A percentile compares a stretch with the other conserved stretches of the same genome.
These are phyloP conservation scores for Phytophthora cajani DNA, from an alignment of 352 stramenopile species.

Conservation along the genomic window DNA sequence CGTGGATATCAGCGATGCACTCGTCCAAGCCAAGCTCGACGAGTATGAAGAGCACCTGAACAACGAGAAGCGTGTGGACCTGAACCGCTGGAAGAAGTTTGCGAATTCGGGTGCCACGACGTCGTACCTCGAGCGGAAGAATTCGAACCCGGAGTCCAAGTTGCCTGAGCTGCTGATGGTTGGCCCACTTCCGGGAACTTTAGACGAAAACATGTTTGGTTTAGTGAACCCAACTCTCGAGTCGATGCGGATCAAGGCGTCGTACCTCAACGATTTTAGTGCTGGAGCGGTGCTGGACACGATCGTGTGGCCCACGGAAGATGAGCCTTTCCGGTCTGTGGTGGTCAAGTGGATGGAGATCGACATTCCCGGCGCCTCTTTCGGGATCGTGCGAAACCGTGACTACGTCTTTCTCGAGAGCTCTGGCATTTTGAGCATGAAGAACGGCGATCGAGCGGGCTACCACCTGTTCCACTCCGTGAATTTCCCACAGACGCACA, in stretches of 20 bases:
- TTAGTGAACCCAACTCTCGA: constrained; percentile 27
- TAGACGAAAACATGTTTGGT: constrained; percentile 44
- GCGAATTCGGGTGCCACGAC: neutral
- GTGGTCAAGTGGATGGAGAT: constrained; percentile 37
- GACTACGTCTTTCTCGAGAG: constrained; percentile 27
- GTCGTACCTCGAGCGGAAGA: constrained; percentile 3
- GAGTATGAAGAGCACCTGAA: constrained; percentile 3
- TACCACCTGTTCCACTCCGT: constrained; percentile 25
- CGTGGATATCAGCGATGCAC: neutral
- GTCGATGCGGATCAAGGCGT: constrained; percentile 19
- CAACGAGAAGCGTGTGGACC: neutral
- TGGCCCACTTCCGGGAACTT: constrained; percentile 3
- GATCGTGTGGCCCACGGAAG: constrained; percentile 36
- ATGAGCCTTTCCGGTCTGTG: constrained; percentile 42
- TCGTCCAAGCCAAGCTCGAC: constrained; percentile 1
- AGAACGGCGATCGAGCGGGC: constrained; percentile 17
- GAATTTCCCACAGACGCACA: constrained; percentile 23
- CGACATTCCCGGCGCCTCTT: neutral
- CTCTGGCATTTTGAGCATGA: neutral
- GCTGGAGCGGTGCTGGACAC: constrained; percentile 46
- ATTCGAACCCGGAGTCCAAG: constrained; percentile 2
- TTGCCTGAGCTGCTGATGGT: constrained; percentile 7
- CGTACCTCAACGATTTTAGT: constrained; percentile 11
- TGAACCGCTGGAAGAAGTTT: neutral
- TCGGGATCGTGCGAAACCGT: constrained; percentile 17